phyloP scores from a whole-genome alignment of 2,329 filamentous ascomycete species.

The Stagonosporopsis vannaccii region DNA sequence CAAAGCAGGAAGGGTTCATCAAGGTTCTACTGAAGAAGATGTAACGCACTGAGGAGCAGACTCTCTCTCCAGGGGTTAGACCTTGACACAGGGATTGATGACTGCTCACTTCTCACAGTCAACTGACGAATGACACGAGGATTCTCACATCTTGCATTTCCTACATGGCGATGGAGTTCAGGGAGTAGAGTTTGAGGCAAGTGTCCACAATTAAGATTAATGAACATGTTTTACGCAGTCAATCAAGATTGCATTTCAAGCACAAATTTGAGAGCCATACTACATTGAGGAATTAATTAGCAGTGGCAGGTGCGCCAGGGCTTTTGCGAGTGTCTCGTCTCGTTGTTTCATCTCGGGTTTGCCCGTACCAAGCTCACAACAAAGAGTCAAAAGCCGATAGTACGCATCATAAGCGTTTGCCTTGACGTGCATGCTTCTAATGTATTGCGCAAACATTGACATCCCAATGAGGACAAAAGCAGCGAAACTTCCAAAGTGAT shows the following conservation, averaged over 20 bases:
- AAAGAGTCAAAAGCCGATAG: background rate
- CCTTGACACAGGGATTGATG: background rate
- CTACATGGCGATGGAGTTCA: conserved; percentile 2
- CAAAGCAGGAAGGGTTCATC: conserved; percentile 36
- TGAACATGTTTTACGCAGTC: background rate
- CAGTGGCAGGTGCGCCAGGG: background rate
- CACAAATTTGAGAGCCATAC: background rate
- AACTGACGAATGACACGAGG: background rate
- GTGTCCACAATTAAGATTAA: background rate
- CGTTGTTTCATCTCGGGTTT: background rate
- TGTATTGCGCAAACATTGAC: background rate
- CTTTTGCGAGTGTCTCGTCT: background rate
- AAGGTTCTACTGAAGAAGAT: conserved; percentile 24
- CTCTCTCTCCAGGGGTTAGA: background rate
- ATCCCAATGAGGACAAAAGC: conserved; percentile 6
- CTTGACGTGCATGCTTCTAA: background rate
- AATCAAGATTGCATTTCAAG: background rate
- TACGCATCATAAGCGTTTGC: background rate
- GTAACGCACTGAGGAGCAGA: background rate
- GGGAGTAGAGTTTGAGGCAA: background rate
- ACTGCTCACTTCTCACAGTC: background rate
- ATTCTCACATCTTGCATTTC: background rate
- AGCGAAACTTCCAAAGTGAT: conserved; percentile 1
- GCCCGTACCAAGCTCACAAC: background rate
- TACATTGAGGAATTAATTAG: background rate